Conservation (phyloP, 805 yeast species). For the Suhomyces vadensis region DNA sequence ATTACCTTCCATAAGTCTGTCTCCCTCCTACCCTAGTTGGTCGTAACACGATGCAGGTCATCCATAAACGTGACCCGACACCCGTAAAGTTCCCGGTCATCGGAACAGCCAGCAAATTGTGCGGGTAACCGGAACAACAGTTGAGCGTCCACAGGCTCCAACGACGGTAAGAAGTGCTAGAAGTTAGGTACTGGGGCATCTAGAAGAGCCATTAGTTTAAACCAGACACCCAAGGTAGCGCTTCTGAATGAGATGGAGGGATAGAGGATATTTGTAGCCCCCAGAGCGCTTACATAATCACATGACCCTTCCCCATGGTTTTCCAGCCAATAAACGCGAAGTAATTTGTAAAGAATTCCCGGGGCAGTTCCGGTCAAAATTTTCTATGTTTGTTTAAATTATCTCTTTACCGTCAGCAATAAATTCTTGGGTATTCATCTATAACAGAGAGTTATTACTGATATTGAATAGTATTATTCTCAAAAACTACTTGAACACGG, state of each 20-base stretch:
- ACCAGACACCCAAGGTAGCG: no score
- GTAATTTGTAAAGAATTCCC: constrained; percentile 13
- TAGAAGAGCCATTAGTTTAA: no score
- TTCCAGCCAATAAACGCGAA: constrained; percentile 9
- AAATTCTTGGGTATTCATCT: neutral
- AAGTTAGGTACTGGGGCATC: no score
- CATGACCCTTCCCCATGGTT: constrained; percentile 5
- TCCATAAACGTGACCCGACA: neutral
- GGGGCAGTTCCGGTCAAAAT: constrained; percentile 11
- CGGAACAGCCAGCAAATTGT: neutral
- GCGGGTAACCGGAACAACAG: constrained; percentile 3
- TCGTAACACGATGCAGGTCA: no score
- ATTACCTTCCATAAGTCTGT: no score
- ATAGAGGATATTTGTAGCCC: no score
- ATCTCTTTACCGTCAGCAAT: neutral
- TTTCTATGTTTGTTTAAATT: constrained; percentile 5
- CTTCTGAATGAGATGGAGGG: no score
- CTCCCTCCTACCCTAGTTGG: no score
- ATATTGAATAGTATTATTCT: neutral
- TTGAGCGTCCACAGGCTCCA: no score
- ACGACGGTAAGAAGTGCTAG: no score
- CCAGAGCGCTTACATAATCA: neutral
- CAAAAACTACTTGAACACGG: neutral
- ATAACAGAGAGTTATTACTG: neutral
- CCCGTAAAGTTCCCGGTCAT: constrained; percentile 1